A percentile compares a stretch with the other conserved stretches of the same genome.
Evolutionary conservation across 345 rosid species (phyloP).

Genomic region (Erucastrum elatum): DNA sequence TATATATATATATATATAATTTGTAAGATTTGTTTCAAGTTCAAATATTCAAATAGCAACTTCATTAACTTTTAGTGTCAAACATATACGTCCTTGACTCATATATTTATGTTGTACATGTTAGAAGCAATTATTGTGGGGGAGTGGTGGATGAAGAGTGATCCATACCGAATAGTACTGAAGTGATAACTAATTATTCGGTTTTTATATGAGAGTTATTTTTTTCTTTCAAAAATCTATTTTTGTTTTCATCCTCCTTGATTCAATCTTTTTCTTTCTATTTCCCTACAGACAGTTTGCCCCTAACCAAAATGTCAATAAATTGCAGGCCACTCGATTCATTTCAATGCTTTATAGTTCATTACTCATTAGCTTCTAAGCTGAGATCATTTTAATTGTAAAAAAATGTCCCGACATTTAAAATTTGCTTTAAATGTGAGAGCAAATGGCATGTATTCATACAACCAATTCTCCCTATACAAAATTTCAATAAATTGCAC

Average conservation of each 20-base stretch:
- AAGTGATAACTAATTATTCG: conserved; percentile 15
- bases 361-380: neutral
- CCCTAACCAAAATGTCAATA: conserved; percentile 25
- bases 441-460: neutral
- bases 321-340: neutral
- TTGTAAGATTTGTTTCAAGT: neutral
- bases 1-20: neutral
- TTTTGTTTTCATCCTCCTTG: conserved; percentile 23
- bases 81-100: neutral
- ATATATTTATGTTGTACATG: conserved; percentile 24
- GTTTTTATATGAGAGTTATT: neutral
- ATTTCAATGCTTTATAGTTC: neutral
- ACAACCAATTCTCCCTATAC: conserved; percentile 23
- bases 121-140: conserved; percentile 17
- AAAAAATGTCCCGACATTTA: neutral
- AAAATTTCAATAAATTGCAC: conserved; percentile 20
- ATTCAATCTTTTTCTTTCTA: conserved; percentile 9
- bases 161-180: conserved; percentile 39
- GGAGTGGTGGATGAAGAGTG: conserved; percentile 32
- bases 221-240: neutral
- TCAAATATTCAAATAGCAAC: conserved; percentile 8
- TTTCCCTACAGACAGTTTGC: conserved; percentile 17
- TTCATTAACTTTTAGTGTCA: neutral
- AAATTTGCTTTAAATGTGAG: neutral
- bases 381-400: conserved; percentile 1